Percentiles rank a stretch among this genome's conserved stretches.
Conservation (phyloP, 2,329 filamentous ascomycete genomes). For the Fusarium irregulare region DNA sequence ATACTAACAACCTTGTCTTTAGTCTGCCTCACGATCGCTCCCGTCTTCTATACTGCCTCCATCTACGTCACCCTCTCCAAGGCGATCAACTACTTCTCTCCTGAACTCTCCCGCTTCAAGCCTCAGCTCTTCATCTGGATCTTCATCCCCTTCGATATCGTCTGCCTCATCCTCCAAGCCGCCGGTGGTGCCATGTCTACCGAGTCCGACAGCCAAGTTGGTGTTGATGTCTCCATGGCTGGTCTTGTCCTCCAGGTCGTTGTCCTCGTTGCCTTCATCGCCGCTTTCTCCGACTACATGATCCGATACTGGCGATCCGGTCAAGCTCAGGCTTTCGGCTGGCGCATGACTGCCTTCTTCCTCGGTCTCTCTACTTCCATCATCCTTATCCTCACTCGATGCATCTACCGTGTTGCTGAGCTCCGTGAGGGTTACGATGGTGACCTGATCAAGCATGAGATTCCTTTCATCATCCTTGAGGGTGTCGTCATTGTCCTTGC, state of each 20-base stretch:
- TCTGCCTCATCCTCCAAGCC: conserved; percentile 68
- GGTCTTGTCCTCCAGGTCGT: conserved; percentile 70
- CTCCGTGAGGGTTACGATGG: conserved; percentile 71
- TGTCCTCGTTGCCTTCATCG: conserved; percentile 64
- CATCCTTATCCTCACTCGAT: conserved; percentile 70
- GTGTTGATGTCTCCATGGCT: conserved; percentile 56
- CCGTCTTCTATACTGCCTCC: conserved; percentile 66
- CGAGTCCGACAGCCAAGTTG: conserved; percentile 47
- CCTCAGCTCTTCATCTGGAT: conserved; percentile 59
- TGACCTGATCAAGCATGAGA: conserved; percentile 63
- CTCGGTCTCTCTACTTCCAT: conserved; percentile 64
- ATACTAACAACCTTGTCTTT: not conserved
- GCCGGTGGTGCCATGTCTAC: conserved; percentile 66
- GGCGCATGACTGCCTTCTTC: conserved; percentile 59
- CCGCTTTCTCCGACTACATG: conserved; percentile 62
- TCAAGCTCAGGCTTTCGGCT: conserved; percentile 39
- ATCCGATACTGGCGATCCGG: conserved; percentile 53
- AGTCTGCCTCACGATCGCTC: conserved; percentile 66
- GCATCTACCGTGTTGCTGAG: conserved; percentile 73
- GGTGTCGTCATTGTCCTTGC: conserved; percentile 56
- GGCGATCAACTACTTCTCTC: conserved; percentile 55
- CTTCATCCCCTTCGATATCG: conserved; percentile 66
- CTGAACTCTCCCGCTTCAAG: conserved; percentile 57
- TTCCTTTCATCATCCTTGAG: conserved; percentile 65
- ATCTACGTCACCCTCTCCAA: conserved; percentile 72